Percentiles rank a stretch among this genome's conserved stretches.
Evolutionary conservation across 75 land plant species (phyloP).

Genomic region (Gnetum montanum): DNA sequence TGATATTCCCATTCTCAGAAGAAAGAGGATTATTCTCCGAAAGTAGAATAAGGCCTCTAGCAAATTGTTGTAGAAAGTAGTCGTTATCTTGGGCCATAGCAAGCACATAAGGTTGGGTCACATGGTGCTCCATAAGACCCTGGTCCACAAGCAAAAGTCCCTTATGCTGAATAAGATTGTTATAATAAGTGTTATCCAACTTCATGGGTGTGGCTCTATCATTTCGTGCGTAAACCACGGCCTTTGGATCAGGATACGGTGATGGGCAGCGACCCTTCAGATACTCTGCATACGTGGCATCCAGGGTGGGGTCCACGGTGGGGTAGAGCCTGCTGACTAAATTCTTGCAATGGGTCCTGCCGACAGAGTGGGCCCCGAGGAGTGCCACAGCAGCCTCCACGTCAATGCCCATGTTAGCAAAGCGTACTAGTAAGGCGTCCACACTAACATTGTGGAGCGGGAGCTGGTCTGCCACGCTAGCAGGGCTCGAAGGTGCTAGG

Average conservation of each 20-base stretch:
- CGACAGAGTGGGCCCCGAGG: conserved; percentile 65
- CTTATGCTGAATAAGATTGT: conserved; percentile 41
- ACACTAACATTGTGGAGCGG: conserved; percentile 43
- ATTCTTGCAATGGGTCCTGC: conserved; percentile 62
- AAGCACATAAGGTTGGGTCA: conserved; percentile 33
- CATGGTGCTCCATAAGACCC: conserved; percentile 28
- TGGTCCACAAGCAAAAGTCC: conserved; percentile 55
- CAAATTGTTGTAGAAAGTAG: conserved; percentile 50
- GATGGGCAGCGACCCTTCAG: conserved; percentile 53
- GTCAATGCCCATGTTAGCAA: conserved; percentile 40
- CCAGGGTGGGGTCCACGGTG: conserved; percentile 50
- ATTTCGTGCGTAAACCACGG: conserved; percentile 46
- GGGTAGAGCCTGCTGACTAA: conserved; percentile 66
- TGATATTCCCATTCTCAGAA: conserved; percentile 55
- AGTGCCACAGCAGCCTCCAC: conserved; percentile 39
- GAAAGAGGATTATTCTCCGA: conserved; percentile 72
- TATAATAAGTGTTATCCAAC: conserved; percentile 72
- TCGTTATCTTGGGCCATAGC: conserved; percentile 51
- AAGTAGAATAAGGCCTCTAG: conserved; percentile 30
- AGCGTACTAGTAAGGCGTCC: conserved; percentile 26
- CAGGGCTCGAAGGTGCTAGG: conserved; percentile 18
- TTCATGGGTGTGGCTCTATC: conserved; percentile 59
- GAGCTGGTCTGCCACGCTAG: conserved; percentile 16
- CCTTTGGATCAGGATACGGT: conserved; percentile 44
- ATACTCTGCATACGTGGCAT: conserved; percentile 44